phyloP scores from a whole-genome alignment of 306 rosid species.

The Fragaria nilgerrensis region DNA sequence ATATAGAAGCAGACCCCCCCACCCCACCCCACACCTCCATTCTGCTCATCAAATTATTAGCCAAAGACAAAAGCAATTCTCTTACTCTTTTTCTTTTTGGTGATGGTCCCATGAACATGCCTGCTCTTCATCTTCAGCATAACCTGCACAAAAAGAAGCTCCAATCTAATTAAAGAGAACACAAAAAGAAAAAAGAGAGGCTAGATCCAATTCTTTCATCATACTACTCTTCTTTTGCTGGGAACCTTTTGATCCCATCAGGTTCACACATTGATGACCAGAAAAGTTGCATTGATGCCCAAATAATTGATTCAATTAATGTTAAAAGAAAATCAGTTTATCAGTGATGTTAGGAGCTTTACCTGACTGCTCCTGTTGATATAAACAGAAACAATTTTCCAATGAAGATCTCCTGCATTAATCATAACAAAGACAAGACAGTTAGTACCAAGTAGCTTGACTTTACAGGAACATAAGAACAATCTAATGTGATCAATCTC shows the following conservation, averaged over 20 bases:
- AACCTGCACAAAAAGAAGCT: conserved; percentile 70
- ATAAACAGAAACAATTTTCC: conserved; percentile 90
- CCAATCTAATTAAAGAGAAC: conserved; percentile 29
- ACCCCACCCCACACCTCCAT: conserved; percentile 54
- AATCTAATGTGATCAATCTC: neutral
- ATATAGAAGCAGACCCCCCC: conserved; percentile 49
- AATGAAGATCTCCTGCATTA: conserved; percentile 90
- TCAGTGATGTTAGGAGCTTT: conserved; percentile 7
- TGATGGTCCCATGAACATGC: conserved; percentile 98
- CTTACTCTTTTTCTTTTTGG: conserved; percentile 99
- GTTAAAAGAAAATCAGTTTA: neutral
- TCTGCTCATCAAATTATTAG: conserved; percentile 47
- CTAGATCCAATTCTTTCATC: conserved; percentile 38
- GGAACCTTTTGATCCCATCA: conserved; percentile 30
- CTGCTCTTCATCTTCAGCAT: conserved; percentile 98
- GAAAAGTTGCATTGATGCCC: conserved; percentile 40
- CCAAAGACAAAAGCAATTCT: conserved; percentile 56
- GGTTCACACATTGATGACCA: conserved; percentile 36
- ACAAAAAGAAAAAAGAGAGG: conserved; percentile 30
- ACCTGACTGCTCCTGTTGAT: conserved; percentile 77
- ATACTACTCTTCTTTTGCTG: conserved; percentile 36
- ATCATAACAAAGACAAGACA: neutral
- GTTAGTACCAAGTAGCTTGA: neutral
- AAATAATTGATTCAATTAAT: conserved; percentile 38
- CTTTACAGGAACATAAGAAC: neutral